phyloP scores from a whole-genome alignment of 306 rosid species.

The Quercus aquifolioides region DNA sequence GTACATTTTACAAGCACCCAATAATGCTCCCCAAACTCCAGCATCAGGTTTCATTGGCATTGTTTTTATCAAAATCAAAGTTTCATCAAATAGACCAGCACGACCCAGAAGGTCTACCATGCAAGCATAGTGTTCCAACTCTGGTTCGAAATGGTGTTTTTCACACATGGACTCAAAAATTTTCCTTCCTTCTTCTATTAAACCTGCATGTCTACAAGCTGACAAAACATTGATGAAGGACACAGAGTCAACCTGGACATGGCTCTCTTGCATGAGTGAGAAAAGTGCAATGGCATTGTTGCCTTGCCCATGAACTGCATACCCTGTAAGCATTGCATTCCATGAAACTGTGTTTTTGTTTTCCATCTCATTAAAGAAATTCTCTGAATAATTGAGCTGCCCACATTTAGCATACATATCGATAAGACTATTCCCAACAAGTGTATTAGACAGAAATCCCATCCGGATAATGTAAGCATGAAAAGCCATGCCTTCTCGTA shows the following conservation, averaged over 20 bases:
- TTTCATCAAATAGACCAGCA: slow-evolving; percentile 64
- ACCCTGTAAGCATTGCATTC: slow-evolving; percentile 68
- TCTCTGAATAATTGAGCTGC: slow-evolving; percentile 49
- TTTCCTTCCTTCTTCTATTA: slow-evolving; percentile 46
- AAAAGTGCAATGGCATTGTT: slow-evolving; percentile 44
- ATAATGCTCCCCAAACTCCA: slow-evolving; percentile 76
- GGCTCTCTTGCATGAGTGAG: slow-evolving; percentile 49
- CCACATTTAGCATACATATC: slow-evolving; percentile 77
- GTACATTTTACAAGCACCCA: slow-evolving; percentile 70
- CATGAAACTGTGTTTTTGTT: slow-evolving; percentile 54
- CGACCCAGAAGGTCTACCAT: slow-evolving; percentile 69
- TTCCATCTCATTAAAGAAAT: slow-evolving; percentile 61
- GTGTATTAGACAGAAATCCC: slow-evolving; percentile 52
- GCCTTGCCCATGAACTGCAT: slow-evolving; percentile 68
- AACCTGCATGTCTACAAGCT: slow-evolving; percentile 75
- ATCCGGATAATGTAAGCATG: slow-evolving; percentile 54
- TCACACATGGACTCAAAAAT: slow-evolving; percentile 51
- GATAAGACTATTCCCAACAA: slow-evolving; percentile 51
- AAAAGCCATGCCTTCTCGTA: slow-evolving; percentile 58
- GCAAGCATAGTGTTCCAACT: slow-evolving; percentile 71
- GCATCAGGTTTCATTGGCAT: slow-evolving; percentile 64
- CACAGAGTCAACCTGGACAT: slow-evolving; percentile 46
- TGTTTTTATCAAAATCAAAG: slow-evolving; percentile 29
- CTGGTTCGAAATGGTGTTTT: slow-evolving; percentile 46
- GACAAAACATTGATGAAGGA: slow-evolving; percentile 59